Conservation (phyloP, 768 basidiomycete species). For the Agaricus blazei region DNA sequence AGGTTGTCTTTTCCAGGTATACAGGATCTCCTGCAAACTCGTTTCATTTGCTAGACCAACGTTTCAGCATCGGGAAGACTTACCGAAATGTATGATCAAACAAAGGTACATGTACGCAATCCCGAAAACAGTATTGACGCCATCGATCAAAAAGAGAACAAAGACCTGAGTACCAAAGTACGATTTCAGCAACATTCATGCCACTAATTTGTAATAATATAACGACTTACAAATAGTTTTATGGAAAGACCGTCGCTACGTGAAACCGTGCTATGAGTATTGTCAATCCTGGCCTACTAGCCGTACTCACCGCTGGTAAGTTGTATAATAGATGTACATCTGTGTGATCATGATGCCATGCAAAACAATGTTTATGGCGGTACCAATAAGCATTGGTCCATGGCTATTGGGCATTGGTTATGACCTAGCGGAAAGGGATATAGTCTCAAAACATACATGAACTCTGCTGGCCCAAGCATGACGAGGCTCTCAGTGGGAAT, state of each 20-base stretch:
- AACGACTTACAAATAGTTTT: constrained; percentile 36
- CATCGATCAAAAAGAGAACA: constrained; percentile 40
- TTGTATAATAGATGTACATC: constrained; percentile 41
- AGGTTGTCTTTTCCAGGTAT: constrained; percentile 3
- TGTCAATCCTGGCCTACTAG: too few relatives aligned
- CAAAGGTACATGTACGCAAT: constrained; percentile 39
- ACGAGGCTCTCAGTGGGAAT: too few relatives aligned
- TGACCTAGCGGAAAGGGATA: too few relatives aligned
- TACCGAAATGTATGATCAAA: constrained; percentile 44
- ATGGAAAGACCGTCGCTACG: constrained; percentile 31
- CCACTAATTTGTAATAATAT: constrained; percentile 24
- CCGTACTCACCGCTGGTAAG: constrained; percentile 17
- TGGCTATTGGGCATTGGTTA: neutral
- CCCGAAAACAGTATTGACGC: constrained; percentile 39
- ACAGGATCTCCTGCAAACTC: constrained; percentile 12
- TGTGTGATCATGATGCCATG: constrained; percentile 48
- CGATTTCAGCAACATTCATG: too few relatives aligned
- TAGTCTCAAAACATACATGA: too few relatives aligned
- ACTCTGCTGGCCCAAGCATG: too few relatives aligned
- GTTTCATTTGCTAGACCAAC: neutral
- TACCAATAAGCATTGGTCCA: neutral
- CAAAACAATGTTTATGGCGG: constrained; percentile 18
- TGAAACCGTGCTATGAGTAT: neutral
- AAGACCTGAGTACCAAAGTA: neutral
- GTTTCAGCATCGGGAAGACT: neutral